A percentile compares a stretch with the other conserved stretches of the same genome.
Evolutionary conservation across 139 green algal genomes (phyloP).

Genomic region (Picochlorum costavermella): DNA sequence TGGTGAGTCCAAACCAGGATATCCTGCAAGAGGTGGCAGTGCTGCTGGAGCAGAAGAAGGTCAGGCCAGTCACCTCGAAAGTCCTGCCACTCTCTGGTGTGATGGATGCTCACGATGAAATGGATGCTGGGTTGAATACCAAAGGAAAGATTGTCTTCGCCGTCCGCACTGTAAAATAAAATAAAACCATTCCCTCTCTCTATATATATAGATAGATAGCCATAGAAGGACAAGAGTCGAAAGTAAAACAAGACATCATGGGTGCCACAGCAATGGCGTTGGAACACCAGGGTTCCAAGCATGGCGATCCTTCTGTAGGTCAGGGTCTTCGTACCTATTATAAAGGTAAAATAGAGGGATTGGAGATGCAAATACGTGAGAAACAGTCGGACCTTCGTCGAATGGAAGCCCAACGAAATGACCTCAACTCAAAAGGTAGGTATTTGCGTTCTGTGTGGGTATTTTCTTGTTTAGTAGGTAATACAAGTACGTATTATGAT

Average conservation of each 20-base stretch:
- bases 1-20: constrained; percentile 6
- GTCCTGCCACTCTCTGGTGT: constrained; percentile 27
- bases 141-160: constrained; percentile 34
- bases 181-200: too few relatives aligned
- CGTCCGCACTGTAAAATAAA: not conserved
- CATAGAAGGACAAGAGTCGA: too few relatives aligned
- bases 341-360: constrained; percentile 83
- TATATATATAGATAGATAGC: too few relatives aligned
- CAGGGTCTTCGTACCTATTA: constrained; percentile 67
- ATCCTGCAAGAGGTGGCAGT: constrained; percentile 8
- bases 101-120: constrained; percentile 24
- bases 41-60: constrained; percentile 22
- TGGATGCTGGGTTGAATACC: constrained; percentile 20
- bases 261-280: not conserved
- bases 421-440: constrained; percentile 91
- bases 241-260: not conserved
- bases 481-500: not conserved
- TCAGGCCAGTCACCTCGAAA: constrained; percentile 21
- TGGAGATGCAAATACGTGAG: constrained; percentile 85
- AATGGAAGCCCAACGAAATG: constrained; percentile 97
- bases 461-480: not conserved
- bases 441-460: not conserved
- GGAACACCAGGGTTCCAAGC: not conserved
- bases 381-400: constrained; percentile 89
- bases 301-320: constrained; percentile 4